A percentile compares a stretch with the other conserved stretches of the same genome.
Evolutionary conservation across 257 asterid genomes (phyloP).

Genomic region (Solanum bulbocastanum): DNA sequence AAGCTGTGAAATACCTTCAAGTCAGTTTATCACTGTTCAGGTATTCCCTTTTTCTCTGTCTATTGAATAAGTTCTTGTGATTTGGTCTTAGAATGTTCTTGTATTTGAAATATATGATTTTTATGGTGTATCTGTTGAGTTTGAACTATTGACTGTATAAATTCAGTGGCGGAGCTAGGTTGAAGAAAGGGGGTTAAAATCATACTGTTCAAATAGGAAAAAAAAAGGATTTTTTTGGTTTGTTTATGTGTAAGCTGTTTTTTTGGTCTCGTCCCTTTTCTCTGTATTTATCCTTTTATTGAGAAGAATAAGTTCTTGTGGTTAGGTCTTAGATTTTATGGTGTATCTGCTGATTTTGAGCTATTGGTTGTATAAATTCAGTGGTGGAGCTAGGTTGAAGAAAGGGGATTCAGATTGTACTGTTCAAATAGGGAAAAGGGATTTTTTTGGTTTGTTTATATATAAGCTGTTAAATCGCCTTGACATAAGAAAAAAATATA

Average conservation of each 20-base stretch:
- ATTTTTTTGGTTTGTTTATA: not conserved
- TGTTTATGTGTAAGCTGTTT: not conserved
- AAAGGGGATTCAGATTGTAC: not conserved
- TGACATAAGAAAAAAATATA: not conserved
- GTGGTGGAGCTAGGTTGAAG: not conserved
- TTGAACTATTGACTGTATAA: not conserved
- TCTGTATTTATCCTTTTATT: not conserved
- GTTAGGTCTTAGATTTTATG: not conserved
- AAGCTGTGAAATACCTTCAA: conserved; percentile 80
- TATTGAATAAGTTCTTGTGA: not conserved
- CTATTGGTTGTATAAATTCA: not conserved
- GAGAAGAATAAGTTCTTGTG: not conserved
- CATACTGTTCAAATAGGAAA: not conserved
- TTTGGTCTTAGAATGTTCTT: not conserved
- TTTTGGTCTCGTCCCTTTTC: not conserved
- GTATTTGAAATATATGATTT: not conserved
- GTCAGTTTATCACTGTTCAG: conserved; percentile 83
- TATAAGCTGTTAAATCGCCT: not conserved
- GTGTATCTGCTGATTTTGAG: not conserved
- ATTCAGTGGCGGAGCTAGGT: not conserved
- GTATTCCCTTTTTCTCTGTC: conserved; percentile 14
- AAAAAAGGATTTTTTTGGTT: not conserved
- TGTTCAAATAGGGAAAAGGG: not conserved
- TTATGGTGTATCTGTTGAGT: not conserved
- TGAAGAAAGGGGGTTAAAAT: not conserved